Conservation (phyloP, 2,329 filamentous ascomycete species). For the Lachnellula arida region DNA sequence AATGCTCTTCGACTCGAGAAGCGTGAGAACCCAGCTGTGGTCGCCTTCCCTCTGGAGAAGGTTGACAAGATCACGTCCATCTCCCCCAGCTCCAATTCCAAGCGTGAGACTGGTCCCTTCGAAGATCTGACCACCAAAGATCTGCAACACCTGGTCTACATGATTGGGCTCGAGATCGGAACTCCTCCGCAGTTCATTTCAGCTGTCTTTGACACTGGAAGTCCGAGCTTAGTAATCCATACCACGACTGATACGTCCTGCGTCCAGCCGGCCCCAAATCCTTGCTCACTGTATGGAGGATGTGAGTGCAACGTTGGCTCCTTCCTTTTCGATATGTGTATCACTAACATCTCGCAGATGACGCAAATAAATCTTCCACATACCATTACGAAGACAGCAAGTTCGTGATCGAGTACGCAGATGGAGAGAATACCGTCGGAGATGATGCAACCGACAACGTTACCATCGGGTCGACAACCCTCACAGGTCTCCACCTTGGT, state of each 20-base stretch:
- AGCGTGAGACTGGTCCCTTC: not conserved
- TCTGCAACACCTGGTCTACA: not conserved
- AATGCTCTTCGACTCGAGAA: not conserved
- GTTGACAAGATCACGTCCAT: not conserved
- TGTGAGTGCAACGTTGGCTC: not conserved
- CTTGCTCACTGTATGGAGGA: not conserved
- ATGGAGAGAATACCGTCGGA: not conserved
- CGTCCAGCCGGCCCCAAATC: not conserved
- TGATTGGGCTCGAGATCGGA: not conserved
- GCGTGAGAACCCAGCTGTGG: not conserved
- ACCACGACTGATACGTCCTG: not conserved
- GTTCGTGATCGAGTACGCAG: not conserved
- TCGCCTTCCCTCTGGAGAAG: not conserved
- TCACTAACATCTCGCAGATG: not conserved
- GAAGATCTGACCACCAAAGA: not conserved
- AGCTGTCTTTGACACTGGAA: not conserved
- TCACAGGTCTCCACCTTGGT: not conserved
- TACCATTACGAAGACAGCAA: not conserved
- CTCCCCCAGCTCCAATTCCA: not conserved
- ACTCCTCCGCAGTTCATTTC: not conserved
- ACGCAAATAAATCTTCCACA: not conserved
- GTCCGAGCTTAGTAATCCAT: not conserved
- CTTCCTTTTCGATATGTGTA: not conserved
- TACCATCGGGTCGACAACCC: not conserved
- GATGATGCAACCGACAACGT: not conserved